Conservation (phyloP, 352 stramenopile species). For the Globisporangium nodosum region DNA sequence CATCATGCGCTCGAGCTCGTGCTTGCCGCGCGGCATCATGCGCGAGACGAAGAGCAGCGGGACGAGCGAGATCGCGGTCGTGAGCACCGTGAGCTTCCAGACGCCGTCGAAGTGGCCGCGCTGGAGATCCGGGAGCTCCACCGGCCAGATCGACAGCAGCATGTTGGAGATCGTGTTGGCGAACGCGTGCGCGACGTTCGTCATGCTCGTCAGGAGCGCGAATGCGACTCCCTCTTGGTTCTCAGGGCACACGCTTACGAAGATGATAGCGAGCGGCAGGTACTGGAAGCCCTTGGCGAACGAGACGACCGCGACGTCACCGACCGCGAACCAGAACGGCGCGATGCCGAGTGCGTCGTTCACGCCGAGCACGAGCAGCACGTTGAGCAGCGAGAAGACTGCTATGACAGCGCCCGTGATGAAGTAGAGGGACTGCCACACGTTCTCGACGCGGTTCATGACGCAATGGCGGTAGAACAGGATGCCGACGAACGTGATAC, state of each 20-base stretch:
- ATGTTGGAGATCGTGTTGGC: slow-evolving; percentile 75
- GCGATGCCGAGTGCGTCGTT: slow-evolving; percentile 57
- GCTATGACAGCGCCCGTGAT: slow-evolving; percentile 51
- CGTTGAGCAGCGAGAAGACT: slow-evolving; percentile 63
- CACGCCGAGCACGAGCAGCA: slow-evolving; percentile 57
- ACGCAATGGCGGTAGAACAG: slow-evolving; percentile 50
- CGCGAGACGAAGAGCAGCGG: slow-evolving; percentile 35
- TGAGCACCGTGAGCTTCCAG: slow-evolving; percentile 77
- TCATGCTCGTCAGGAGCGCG: slow-evolving; percentile 71
- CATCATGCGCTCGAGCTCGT: slow-evolving; percentile 45
- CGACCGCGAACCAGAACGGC: slow-evolving; percentile 74
- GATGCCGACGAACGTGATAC: slow-evolving; percentile 58
- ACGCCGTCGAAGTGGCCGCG: slow-evolving; percentile 51
- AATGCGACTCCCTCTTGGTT: slow-evolving; percentile 74
- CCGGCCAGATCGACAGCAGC: slow-evolving; percentile 63
- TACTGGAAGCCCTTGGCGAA: slow-evolving; percentile 79
- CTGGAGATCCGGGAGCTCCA: slow-evolving; percentile 57
- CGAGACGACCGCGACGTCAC: slow-evolving; percentile 55
- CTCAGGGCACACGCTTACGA: slow-evolving; percentile 67
- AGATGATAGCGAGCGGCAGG: slow-evolving; percentile 70
- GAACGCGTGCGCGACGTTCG: slow-evolving; percentile 65
- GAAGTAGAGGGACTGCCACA: slow-evolving; percentile 66
- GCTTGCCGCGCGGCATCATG: slow-evolving; percentile 44
- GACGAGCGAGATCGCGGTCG: slow-evolving; percentile 50
- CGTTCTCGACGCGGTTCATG: slow-evolving; percentile 26